These are phyloP conservation scores for Globisporangium acanthophoron DNA, from an alignment of 352 stramenopile genomes.

Conservation along the genomic window DNA sequence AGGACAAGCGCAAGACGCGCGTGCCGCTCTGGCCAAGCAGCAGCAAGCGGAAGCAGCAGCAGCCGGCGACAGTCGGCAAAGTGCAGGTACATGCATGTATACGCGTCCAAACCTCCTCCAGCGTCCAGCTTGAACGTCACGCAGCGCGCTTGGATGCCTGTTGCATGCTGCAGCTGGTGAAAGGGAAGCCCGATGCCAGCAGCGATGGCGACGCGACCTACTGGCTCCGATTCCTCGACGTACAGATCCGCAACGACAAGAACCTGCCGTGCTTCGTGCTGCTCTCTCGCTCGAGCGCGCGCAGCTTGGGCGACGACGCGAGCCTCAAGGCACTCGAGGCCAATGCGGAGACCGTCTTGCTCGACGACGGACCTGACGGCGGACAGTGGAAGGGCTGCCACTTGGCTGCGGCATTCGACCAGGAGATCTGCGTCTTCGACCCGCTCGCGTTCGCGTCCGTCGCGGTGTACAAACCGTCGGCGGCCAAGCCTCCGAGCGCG, in stretches of 20 bases:
- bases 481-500: conserved; percentile 42
- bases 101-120: too few relatives aligned
- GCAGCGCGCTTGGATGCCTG: neutral
- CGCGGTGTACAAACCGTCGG: conserved; percentile 53
- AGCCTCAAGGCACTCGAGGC: conserved; percentile 31
- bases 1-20: conserved; percentile 6
- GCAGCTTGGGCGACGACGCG: conserved; percentile 19
- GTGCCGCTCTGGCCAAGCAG: neutral
- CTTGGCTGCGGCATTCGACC: conserved; percentile 40
- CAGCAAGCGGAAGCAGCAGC: neutral
- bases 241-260: conserved; percentile 48
- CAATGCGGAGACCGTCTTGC: conserved; percentile 36
- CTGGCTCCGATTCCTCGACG: conserved; percentile 53
- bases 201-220: conserved; percentile 15
- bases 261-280: conserved; percentile 55
- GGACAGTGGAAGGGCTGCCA: conserved; percentile 50
- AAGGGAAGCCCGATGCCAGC: neutral
- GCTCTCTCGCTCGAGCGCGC: conserved; percentile 27
- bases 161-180: neutral
- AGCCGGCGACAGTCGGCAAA: conserved; percentile 7
- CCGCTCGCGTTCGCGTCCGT: conserved; percentile 42
- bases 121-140: neutral
- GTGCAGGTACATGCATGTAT: conserved; percentile 11
- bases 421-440: conserved; percentile 54
- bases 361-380: conserved; percentile 55